These are phyloP conservation scores for Neophaeococcomyces mojaviensis DNA, from an alignment of 2,329 filamentous ascomycete genomes.

Conservation along the genomic window DNA sequence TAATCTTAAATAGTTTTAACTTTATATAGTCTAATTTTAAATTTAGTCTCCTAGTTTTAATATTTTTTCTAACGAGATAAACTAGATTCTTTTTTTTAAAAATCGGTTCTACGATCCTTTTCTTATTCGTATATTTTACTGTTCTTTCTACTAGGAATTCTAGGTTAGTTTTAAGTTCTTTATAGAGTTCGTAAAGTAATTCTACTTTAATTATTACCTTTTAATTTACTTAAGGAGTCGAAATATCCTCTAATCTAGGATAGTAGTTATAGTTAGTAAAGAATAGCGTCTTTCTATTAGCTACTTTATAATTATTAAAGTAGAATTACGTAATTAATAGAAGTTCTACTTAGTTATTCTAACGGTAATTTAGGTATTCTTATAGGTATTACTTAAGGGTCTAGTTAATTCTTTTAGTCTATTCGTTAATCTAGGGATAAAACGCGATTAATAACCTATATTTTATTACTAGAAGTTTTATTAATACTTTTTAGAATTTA, in stretches of 20 bases:
- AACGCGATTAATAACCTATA: conserved; percentile 10
- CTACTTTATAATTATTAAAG: conserved; percentile 7
- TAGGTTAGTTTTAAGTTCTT: conserved; percentile 7
- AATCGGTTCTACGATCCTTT: conserved; percentile 9
- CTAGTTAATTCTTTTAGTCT: conserved; percentile 11
- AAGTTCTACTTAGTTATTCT: conserved; percentile 8
- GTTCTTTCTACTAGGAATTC: conserved; percentile 8
- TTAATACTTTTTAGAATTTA: conserved; percentile 8
- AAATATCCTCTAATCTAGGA: neutral
- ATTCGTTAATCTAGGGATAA: conserved; percentile 10
- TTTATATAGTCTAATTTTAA: conserved; percentile 13
- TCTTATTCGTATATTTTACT: conserved; percentile 6
- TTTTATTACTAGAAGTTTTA: conserved; percentile 4
- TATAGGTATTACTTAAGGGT: conserved; percentile 9
- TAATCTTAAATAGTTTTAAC: conserved; percentile 10
- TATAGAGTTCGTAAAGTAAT: conserved; percentile 5
- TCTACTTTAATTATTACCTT: conserved; percentile 4
- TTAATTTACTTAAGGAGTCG: no score
- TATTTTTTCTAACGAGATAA: conserved; percentile 12
- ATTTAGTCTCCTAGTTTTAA: conserved; percentile 12
- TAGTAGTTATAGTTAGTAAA: conserved; percentile 11
- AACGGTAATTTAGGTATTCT: conserved; percentile 8
- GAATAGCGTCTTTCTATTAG: conserved; percentile 8
- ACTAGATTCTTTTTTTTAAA: conserved; percentile 6
- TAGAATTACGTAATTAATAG: conserved; percentile 2